These are phyloP conservation scores for Dacryopinax spathularia DNA, from an alignment of 768 basidiomycete genomes.

Conservation along the genomic window DNA sequence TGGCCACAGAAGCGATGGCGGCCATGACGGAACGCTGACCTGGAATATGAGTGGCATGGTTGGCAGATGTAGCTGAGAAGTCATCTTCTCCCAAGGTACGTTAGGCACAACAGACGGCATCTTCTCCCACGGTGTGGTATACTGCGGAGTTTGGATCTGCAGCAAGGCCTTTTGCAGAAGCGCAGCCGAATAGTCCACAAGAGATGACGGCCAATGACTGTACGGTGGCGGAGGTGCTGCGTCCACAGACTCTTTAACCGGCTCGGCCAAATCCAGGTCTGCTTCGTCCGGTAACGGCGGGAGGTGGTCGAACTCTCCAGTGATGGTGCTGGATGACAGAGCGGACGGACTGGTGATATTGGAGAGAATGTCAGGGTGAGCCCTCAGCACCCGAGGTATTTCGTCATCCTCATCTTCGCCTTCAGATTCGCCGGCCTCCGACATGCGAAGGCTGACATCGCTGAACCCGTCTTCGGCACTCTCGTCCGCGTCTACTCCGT, in stretches of 20 bases:
- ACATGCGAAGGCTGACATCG: neutral
- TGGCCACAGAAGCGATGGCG: neutral
- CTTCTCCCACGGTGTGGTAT: neutral
- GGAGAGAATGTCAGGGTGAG: neutral
- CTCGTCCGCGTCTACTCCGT: conserved; percentile 18
- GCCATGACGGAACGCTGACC: neutral
- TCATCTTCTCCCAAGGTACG: neutral
- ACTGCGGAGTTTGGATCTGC: neutral
- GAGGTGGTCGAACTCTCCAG: neutral
- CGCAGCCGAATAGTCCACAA: neutral
- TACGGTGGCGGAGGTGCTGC: neutral
- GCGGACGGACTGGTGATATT: neutral
- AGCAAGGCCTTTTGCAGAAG: neutral
- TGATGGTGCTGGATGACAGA: neutral
- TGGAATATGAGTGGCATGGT: neutral
- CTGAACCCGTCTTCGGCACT: conserved; percentile 4
- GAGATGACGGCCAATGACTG: neutral
- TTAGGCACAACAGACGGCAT: neutral
- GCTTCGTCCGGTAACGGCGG: neutral
- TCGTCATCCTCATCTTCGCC: conserved; percentile 6
- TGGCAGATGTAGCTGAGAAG: neutral
- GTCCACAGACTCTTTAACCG: neutral
- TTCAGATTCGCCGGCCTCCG: neutral
- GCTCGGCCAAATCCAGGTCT: neutral
- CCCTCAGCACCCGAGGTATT: neutral